Conservation (phyloP, 257 asterid species). For the Handroanthus guayacan region DNA sequence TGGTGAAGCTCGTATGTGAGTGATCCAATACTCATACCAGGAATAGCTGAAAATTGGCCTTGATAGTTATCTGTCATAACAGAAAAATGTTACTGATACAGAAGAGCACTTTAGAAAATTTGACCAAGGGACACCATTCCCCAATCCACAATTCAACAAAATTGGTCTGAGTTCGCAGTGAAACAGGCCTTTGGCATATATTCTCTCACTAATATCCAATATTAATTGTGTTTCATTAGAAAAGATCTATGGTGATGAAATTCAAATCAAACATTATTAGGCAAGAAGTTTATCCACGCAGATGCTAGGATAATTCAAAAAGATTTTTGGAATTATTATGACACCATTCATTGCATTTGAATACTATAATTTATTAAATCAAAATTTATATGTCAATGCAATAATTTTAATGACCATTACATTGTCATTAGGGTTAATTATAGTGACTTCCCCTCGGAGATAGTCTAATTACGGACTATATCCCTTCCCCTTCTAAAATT, state of each 20-base stretch:
- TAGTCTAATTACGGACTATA: no score
- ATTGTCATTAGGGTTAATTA: no score
- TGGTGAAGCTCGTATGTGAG: slow-evolving; percentile 47
- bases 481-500: no score
- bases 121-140: background rate
- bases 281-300: background rate
- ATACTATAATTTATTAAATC: no score
- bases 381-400: no score
- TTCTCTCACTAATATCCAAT: background rate
- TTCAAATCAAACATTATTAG: no score
- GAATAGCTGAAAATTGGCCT: slow-evolving; percentile 58
- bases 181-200: slow-evolving; percentile 12
- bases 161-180: slow-evolving; percentile 8
- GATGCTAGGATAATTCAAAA: background rate
- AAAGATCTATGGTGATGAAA: no score
- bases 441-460: no score
- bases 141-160: slow-evolving; percentile 9
- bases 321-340: no score
- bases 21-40: slow-evolving; percentile 51
- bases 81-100: slow-evolving; percentile 28
- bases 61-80: slow-evolving; percentile 61
- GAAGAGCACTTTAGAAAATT: slow-evolving; percentile 17
- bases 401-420: no score
- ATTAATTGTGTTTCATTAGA: no score
- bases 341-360: no score